Conservation (phyloP, 805 yeast genomes). For the Starmerella potacharoeniae region DNA sequence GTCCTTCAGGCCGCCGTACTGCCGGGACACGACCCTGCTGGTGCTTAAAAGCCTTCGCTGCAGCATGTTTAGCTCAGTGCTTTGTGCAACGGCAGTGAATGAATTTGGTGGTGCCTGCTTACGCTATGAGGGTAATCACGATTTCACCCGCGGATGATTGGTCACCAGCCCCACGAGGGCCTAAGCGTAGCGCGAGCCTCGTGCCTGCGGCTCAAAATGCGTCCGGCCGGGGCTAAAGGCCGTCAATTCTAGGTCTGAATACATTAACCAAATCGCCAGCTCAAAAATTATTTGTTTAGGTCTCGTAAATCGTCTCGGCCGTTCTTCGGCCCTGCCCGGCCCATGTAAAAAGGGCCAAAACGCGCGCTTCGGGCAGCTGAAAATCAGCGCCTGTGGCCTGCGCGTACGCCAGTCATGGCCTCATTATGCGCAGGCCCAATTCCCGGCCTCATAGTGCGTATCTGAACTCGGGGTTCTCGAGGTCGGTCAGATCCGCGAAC, state of each 20-base stretch:
- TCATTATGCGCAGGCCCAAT: background rate
- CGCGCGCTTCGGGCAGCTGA: too few species aligned
- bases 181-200: too few species aligned
- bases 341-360: too few species aligned
- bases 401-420: too few species aligned
- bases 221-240: too few species aligned
- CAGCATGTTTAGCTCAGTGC: conserved; percentile 4
- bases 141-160: conserved; percentile 7
- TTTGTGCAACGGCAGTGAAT: background rate
- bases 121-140: conserved; percentile 4
- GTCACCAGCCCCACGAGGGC: background rate
- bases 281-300: too few species aligned
- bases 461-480: conserved; percentile 44
- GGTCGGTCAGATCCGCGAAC: conserved; percentile 44
- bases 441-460: conserved; percentile 26
- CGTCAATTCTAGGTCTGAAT: too few species aligned
- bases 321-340: too few species aligned
- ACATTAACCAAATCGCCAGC: too few species aligned
- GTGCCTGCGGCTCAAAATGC: background rate
- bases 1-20: conserved; percentile 67
- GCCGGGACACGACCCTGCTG: conserved; percentile 26
- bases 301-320: too few species aligned
- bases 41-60: conserved; percentile 20
- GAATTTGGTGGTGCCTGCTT: conserved; percentile 3
- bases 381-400: background rate